Percentiles rank a stretch among this genome's conserved stretches.
phyloP scores from a whole-genome alignment of 2,329 filamentous ascomycete species.

The Diaporthe helianthi region DNA sequence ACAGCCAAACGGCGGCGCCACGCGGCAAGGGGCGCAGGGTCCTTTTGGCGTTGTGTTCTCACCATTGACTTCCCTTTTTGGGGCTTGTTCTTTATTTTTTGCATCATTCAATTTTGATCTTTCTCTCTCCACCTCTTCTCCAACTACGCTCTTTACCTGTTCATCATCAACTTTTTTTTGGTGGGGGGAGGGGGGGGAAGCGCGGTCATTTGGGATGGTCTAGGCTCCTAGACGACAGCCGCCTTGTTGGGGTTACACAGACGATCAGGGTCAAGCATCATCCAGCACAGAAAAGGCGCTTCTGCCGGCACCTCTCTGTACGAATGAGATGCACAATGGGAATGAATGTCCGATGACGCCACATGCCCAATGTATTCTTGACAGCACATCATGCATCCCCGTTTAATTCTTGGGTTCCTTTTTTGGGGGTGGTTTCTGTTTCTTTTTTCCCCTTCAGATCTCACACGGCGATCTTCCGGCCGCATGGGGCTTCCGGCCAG shows the following conservation, averaged over 20 bases:
- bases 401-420: slow-evolving; percentile 11
- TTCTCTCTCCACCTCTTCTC: not conserved
- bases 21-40: slow-evolving; percentile 27
- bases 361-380: slow-evolving; percentile 13
- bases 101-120: not conserved
- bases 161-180: not conserved
- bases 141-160: not conserved
- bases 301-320: not conserved
- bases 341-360: slow-evolving; percentile 14
- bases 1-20: slow-evolving; percentile 20
- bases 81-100: not conserved
- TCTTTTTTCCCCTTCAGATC: slow-evolving; percentile 7
- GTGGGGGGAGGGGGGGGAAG: not conserved
- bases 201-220: too few species aligned
- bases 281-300: not conserved
- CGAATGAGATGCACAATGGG: not conserved
- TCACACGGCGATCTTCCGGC: not conserved
- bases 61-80: not conserved
- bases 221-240: not conserved
- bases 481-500: slow-evolving; percentile 16
- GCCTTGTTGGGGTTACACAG: slow-evolving; percentile 10
- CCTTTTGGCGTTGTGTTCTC: slow-evolving; percentile 5
- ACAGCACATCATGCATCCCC: slow-evolving; percentile 20
- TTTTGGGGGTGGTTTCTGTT: not conserved
- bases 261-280: not conserved